A percentile compares a stretch with the other conserved stretches of the same genome.
Conservation (phyloP, 2,329 filamentous ascomycete genomes). For the Pseudogymnoascus sp. region DNA sequence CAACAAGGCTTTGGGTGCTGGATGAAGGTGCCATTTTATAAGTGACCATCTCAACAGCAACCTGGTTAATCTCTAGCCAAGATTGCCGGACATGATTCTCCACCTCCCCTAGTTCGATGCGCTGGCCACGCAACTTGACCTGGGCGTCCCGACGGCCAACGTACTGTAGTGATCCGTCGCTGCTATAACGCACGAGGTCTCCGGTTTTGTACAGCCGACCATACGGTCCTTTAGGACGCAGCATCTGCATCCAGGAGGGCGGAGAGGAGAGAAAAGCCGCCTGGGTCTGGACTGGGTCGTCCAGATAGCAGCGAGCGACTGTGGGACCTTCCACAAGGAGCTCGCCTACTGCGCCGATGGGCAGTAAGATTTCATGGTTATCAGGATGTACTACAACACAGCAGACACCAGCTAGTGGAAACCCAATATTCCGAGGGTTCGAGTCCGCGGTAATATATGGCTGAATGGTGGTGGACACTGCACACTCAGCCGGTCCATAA, state of each 20-base stretch:
- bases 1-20: not conserved
- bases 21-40: not conserved
- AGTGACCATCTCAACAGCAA: not conserved
- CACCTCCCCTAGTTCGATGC: constrained; percentile 19
- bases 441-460: not conserved
- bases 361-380: not conserved
- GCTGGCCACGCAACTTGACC: constrained; percentile 40
- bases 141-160: constrained; percentile 56
- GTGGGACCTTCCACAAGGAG: constrained; percentile 37
- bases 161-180: constrained; percentile 44
- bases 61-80: not conserved
- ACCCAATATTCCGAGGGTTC: too few relatives aligned
- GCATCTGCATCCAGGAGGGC: not conserved
- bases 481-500: constrained; percentile 85
- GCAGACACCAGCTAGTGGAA: not conserved
- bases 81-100: constrained; percentile 11
- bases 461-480: constrained; percentile 39
- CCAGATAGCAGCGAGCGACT: constrained; percentile 52
- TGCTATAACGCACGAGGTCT: constrained; percentile 48
- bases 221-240: too few relatives aligned
- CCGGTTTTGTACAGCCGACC: constrained; percentile 50
- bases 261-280: constrained; percentile 42
- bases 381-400: constrained; percentile 29
- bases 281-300: constrained; percentile 48
- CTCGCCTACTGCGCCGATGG: not conserved